Percentiles rank a stretch among this genome's conserved stretches.
Conservation (phyloP, 768 basidiomycete species). For the Coprinellus micaceus region DNA sequence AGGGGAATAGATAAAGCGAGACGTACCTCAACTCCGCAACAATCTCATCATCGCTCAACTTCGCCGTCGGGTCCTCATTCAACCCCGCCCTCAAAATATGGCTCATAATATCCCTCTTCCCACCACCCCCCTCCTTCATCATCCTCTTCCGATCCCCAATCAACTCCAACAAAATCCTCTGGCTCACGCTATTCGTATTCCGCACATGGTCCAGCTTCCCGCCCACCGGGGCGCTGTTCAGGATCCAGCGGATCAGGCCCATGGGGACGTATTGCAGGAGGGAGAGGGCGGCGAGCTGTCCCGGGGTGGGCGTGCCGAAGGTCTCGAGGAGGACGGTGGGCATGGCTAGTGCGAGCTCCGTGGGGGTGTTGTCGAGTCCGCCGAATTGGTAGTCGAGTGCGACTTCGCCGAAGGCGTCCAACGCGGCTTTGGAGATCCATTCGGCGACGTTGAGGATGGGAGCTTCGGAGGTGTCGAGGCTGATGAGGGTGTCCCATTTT, state of each 20-base stretch:
- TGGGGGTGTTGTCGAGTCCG: background rate
- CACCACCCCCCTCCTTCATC: background rate
- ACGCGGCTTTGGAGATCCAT: background rate
- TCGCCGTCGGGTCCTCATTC: background rate
- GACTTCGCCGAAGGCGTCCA: conserved; percentile 1
- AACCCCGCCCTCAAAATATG: background rate
- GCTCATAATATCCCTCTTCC: background rate
- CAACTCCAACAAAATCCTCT: background rate
- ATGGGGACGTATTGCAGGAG: background rate
- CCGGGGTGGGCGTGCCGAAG: background rate
- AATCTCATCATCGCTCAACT: background rate
- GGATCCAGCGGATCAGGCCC: background rate
- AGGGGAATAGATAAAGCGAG: background rate
- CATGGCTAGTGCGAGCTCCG: background rate
- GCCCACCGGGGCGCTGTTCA: background rate
- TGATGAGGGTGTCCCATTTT: background rate
- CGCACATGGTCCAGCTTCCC: background rate
- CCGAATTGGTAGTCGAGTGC: conserved; percentile 3
- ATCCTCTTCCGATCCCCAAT: background rate
- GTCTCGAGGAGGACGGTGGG: background rate
- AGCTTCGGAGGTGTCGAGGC: background rate
- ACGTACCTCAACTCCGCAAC: background rate
- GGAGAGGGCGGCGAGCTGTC: background rate
- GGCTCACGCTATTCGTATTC: background rate
- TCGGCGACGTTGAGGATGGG: background rate